A percentile compares a stretch with the other conserved stretches of the same genome.
phyloP scores from a whole-genome alignment of 129 eudicot species.

The Pittosporum tobira region DNA sequence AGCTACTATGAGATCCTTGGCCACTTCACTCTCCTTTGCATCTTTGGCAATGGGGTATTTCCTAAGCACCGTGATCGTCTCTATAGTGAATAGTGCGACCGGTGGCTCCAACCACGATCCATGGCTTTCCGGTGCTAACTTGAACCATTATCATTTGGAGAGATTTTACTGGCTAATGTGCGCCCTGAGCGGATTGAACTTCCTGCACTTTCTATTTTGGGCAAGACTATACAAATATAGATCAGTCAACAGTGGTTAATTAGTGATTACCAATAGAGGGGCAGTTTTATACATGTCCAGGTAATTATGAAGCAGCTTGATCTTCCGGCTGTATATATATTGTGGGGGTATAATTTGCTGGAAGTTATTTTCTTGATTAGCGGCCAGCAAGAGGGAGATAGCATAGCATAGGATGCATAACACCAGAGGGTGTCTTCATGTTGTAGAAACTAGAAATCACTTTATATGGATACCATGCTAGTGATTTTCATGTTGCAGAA shows the following conservation, averaged over 20 bases:
- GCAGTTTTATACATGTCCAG: too few species aligned
- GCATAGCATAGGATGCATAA: too few species aligned
- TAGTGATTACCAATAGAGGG: too few species aligned
- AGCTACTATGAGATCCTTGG: slow-evolving; percentile 63
- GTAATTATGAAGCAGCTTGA: too few species aligned
- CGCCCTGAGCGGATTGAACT: slow-evolving; percentile 51
- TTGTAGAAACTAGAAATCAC: too few species aligned
- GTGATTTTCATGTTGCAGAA: too few species aligned
- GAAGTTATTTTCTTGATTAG: too few species aligned
- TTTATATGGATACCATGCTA: too few species aligned
- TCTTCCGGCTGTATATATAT: too few species aligned
- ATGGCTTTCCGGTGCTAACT: slow-evolving; percentile 55
- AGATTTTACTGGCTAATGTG: slow-evolving; percentile 81
- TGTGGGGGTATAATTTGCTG: too few species aligned
- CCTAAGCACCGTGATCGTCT: slow-evolving; percentile 62
- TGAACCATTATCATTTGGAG: slow-evolving; percentile 59
- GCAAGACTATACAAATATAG: slow-evolving; percentile 60
- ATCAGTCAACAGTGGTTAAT: slow-evolving; percentile 26
- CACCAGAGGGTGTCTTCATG: too few species aligned
- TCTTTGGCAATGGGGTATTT: slow-evolving; percentile 83
- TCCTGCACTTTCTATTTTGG: slow-evolving; percentile 66
- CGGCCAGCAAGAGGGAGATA: too few species aligned
- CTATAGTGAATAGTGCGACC: slow-evolving; percentile 60
- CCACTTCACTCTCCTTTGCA: slow-evolving; percentile 71
- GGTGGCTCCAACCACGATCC: slow-evolving; percentile 26